Evolutionary conservation across 179 eudicot genomes (phyloP).

Genomic region (Nepenthes alata): DNA sequence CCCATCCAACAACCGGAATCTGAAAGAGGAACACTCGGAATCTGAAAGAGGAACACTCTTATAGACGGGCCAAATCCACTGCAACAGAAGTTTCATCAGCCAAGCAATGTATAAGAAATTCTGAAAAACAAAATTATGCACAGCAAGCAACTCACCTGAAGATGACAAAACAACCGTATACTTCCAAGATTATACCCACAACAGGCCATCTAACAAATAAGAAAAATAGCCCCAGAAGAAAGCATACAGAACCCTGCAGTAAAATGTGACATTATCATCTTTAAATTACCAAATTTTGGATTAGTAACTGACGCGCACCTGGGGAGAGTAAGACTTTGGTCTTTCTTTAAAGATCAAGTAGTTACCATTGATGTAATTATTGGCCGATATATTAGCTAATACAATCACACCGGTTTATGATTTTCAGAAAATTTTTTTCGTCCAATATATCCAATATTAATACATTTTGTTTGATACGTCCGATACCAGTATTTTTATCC

Average conservation of each 20-base stretch:
- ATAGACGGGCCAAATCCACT: slow-evolving; percentile 53
- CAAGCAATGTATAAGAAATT: background rate
- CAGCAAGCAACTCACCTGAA: slow-evolving; percentile 30
- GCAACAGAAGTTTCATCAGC: background rate
- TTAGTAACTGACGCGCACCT: no score
- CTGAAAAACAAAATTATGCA: background rate
- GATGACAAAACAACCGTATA: slow-evolving; percentile 31
- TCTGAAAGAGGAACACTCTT: slow-evolving; percentile 39
- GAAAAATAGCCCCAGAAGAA: slow-evolving; percentile 43
- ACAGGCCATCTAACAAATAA: slow-evolving; percentile 56
- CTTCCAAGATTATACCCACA: slow-evolving; percentile 39
- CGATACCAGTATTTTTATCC: no score
- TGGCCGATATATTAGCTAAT: no score
- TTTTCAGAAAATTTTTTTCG: no score
- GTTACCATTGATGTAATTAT: no score
- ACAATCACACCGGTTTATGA: no score
- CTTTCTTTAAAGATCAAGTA: no score
- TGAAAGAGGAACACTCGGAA: slow-evolving; percentile 45
- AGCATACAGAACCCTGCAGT: slow-evolving; percentile 37
- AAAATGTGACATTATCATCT: background rate
- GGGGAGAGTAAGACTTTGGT: no score
- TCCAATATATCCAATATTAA: no score
- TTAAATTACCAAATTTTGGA: no score
- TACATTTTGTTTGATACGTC: no score
- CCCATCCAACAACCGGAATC: slow-evolving; percentile 49